Evolutionary conservation across 2,329 filamentous ascomycete genomes (phyloP).

Genomic region (Cucurbitaria berberidis): DNA sequence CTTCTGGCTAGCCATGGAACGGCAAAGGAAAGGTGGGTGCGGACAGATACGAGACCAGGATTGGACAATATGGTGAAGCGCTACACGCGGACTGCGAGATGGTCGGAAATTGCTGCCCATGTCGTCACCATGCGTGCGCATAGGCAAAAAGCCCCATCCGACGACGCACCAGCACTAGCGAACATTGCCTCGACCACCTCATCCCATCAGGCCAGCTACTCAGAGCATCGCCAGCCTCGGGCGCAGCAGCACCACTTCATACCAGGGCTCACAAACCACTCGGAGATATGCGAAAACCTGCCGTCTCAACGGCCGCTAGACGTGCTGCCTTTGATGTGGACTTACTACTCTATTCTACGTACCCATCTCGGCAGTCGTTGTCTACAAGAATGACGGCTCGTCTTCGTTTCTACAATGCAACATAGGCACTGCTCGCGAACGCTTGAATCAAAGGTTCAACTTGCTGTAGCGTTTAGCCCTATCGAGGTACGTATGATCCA

Average conservation of each 20-base stretch:
- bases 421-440: too few relatives aligned
- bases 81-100: neutral
- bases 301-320: too few relatives aligned
- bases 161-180: neutral
- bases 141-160: neutral
- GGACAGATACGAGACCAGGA: constrained; percentile 3
- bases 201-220: neutral
- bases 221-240: neutral
- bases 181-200: neutral
- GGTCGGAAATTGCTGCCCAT: neutral
- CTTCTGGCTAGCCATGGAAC: constrained; percentile 14
- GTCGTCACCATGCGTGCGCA: neutral
- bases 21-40: neutral
- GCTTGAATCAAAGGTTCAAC: too few relatives aligned
- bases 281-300: neutral
- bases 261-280: neutral
- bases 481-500: too few relatives aligned
- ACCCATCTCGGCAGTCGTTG: neutral
- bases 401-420: too few relatives aligned
- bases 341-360: neutral
- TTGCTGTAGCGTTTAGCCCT: too few relatives aligned
- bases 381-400: neutral
- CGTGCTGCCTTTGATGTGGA: too few relatives aligned
- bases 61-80: neutral
- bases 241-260: neutral